These are phyloP conservation scores for Saksenaea oblongispora DNA, from an alignment of 371 early-diverging fungal species.

Conservation along the genomic window DNA sequence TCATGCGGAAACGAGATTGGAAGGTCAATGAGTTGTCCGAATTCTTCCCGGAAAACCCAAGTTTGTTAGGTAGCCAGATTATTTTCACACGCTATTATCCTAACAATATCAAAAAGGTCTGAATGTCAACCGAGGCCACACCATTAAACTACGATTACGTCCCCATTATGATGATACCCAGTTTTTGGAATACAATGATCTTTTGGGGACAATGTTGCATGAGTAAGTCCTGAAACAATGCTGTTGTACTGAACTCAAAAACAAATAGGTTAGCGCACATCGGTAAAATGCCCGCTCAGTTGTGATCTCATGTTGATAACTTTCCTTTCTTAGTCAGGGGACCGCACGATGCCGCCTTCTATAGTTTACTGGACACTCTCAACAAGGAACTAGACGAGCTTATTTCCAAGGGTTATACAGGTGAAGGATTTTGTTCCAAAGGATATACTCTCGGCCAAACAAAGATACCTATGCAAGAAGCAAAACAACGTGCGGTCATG, in stretches of 20 bases:
- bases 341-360: slow-evolving; percentile 69
- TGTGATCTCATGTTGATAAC: not conserved
- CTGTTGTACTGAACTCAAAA: not conserved
- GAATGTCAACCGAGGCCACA: slow-evolving; percentile 60
- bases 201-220: slow-evolving; percentile 71
- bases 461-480: slow-evolving; percentile 26
- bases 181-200: slow-evolving; percentile 57
- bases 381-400: slow-evolving; percentile 54
- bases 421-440: slow-evolving; percentile 52
- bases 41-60: slow-evolving; percentile 57
- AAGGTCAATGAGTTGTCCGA: slow-evolving; percentile 53
- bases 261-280: slow-evolving; percentile 56
- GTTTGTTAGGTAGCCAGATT: slow-evolving; percentile 44
- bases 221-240: slow-evolving; percentile 42
- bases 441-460: slow-evolving; percentile 40
- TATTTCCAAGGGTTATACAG: slow-evolving; percentile 45
- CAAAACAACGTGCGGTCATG: slow-evolving; percentile 28
- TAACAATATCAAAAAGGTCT: slow-evolving; percentile 34
- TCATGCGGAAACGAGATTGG: slow-evolving; percentile 62
- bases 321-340: slow-evolving; percentile 43
- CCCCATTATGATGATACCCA: slow-evolving; percentile 39
- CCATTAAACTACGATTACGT: slow-evolving; percentile 62
- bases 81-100: not conserved
- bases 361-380: slow-evolving; percentile 55
- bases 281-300: slow-evolving; percentile 11